These are phyloP conservation scores for Astragalus glycyphyllos DNA, from an alignment of 306 rosid species.

Conservation along the genomic window DNA sequence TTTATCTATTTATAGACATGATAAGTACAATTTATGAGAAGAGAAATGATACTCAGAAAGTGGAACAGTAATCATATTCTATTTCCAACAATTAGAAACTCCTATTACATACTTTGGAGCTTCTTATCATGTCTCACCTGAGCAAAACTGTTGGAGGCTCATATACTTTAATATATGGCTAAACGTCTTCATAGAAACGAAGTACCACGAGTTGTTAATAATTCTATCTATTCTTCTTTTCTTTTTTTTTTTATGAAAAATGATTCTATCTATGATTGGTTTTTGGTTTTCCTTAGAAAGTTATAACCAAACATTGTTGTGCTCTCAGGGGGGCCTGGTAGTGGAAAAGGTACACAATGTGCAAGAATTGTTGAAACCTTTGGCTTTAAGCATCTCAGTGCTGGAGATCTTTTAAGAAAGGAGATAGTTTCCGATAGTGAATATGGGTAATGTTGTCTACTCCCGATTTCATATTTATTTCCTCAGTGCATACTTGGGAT, in stretches of 20 bases:
- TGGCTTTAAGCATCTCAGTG: constrained; percentile 92
- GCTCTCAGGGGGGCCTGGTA: constrained; percentile 90
- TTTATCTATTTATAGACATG: too few species aligned
- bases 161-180: not conserved
- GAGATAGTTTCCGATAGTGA: constrained; percentile 71
- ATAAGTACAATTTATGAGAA: too few species aligned
- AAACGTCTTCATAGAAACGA: not conserved
- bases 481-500: constrained; percentile 10
- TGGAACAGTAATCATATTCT: too few species aligned
- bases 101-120: constrained; percentile 1
- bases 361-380: constrained; percentile 75
- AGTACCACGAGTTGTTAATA: not conserved
- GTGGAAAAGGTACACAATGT: constrained; percentile 98
- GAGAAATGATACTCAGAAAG: too few species aligned
- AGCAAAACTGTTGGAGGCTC: not conserved
- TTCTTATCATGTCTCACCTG: not conserved
- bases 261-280: constrained; percentile 17
- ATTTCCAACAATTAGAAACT: not conserved
- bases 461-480: constrained; percentile 35
- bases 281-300: constrained; percentile 12
- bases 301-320: constrained; percentile 31
- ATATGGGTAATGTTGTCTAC: constrained; percentile 64
- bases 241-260: not conserved
- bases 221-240: constrained; percentile 20
- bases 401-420: constrained; percentile 92